phyloP scores from a whole-genome alignment of 768 basidiomycete species.

The Lyophyllum semitale region DNA sequence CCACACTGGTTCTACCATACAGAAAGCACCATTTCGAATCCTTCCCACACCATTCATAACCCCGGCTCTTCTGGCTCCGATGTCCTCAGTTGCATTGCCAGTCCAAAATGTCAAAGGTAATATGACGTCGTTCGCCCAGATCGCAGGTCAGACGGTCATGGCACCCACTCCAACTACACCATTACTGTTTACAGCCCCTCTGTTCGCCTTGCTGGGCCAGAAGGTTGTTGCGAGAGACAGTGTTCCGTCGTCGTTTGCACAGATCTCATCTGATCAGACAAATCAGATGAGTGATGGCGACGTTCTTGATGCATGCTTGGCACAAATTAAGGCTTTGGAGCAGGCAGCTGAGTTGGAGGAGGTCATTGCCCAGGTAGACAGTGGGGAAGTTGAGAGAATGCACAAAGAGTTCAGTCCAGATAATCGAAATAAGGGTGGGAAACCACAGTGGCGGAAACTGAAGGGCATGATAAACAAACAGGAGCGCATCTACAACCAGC shows the following conservation, averaged over 20 bases:
- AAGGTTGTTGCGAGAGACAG: background rate
- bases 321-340: background rate
- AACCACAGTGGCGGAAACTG: background rate
- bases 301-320: background rate
- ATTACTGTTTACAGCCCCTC: background rate
- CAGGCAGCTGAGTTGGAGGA: background rate
- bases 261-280: background rate
- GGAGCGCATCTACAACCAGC: background rate
- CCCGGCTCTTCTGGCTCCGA: too few relatives aligned
- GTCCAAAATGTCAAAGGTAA: background rate
- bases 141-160: background rate
- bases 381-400: background rate
- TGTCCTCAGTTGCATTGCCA: background rate
- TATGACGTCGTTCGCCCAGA: background rate
- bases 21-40: background rate
- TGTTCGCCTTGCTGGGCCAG: background rate
- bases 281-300: background rate
- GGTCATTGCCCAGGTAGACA: background rate
- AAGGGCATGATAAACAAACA: background rate
- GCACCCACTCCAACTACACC: background rate
- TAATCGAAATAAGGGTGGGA: background rate
- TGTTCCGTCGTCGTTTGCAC: background rate
- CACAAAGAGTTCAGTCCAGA: background rate
- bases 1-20: background rate
- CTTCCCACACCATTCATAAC: background rate